Conservation (phyloP, 2,329 filamentous ascomycete species). For the Fusarium ramigenum region DNA sequence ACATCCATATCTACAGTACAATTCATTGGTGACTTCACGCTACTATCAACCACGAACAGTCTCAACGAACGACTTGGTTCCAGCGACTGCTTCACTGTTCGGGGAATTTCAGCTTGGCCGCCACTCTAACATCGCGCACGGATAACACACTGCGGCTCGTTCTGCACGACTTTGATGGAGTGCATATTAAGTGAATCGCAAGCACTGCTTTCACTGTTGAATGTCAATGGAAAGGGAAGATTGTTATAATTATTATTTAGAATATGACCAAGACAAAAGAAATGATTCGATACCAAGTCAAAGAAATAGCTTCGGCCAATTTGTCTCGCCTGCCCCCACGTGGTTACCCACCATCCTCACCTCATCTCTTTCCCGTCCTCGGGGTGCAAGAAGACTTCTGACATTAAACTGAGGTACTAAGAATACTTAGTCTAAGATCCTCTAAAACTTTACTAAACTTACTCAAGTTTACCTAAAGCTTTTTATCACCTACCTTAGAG, state of each 20-base stretch:
- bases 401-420: too few relatives aligned
- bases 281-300: constrained; percentile 25
- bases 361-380: constrained; percentile 8
- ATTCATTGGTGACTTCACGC: background rate
- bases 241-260: background rate
- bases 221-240: background rate
- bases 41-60: too few relatives aligned
- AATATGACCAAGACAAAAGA: constrained; percentile 42
- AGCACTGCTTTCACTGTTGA: background rate
- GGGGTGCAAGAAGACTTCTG: too few relatives aligned
- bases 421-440: too few relatives aligned
- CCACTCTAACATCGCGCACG: background rate
- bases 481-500: too few relatives aligned
- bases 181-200: background rate
- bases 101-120: background rate
- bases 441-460: too few relatives aligned
- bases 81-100: background rate
- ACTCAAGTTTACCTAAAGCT: too few relatives aligned
- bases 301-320: constrained; percentile 7
- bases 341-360: constrained; percentile 28
- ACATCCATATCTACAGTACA: background rate
- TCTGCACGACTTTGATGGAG: background rate
- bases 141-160: background rate
- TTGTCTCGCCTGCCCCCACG: constrained; percentile 27
- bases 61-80: background rate